Conservation (phyloP, 768 basidiomycete species). For the Clitopilus hobsonii region DNA sequence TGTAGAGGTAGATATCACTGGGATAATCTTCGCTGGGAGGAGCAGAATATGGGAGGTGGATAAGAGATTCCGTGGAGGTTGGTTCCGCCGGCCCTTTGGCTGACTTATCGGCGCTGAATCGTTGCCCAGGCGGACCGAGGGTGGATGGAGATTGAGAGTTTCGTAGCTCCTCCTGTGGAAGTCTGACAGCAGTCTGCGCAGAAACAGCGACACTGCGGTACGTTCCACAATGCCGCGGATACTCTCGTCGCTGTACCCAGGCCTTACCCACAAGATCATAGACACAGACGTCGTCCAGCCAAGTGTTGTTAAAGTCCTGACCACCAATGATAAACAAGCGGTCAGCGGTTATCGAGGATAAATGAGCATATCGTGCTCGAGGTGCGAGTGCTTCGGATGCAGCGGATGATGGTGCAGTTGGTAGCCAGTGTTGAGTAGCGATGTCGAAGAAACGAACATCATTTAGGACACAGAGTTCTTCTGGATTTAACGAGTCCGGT, state of each 20-base stretch:
- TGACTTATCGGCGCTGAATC: slow-evolving; percentile 49
- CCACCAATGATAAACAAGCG: slow-evolving; percentile 91
- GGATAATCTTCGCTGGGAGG: slow-evolving; percentile 70
- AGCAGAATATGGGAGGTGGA: slow-evolving; percentile 75
- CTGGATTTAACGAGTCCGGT: slow-evolving; percentile 62
- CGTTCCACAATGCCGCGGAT: slow-evolving; percentile 92
- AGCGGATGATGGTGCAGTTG: slow-evolving; percentile 31
- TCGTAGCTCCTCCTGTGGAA: slow-evolving; percentile 58
- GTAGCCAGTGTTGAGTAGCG: slow-evolving; percentile 64
- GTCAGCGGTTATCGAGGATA: slow-evolving; percentile 82
- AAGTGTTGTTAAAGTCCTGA: slow-evolving; percentile 89
- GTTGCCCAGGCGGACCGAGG: slow-evolving; percentile 52
- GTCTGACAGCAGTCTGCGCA: slow-evolving; percentile 59
- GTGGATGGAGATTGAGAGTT: slow-evolving; percentile 32
- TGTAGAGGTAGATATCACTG: slow-evolving; percentile 86
- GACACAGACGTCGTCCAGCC: slow-evolving; percentile 91
- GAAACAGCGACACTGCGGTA: slow-evolving; percentile 92
- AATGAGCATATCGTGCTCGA: slow-evolving; percentile 89
- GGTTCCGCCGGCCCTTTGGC: slow-evolving; percentile 37
- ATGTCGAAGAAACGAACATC: slow-evolving; percentile 92
- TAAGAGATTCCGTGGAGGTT: slow-evolving; percentile 54
- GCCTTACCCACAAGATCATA: slow-evolving; percentile 69
- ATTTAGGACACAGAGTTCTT: slow-evolving; percentile 86
- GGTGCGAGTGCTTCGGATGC: slow-evolving; percentile 54
- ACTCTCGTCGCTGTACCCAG: slow-evolving; percentile 80